Base-by-base conservation (phyloP, 129 eudicot species). In the Dittrichia graveolens region DNA sequence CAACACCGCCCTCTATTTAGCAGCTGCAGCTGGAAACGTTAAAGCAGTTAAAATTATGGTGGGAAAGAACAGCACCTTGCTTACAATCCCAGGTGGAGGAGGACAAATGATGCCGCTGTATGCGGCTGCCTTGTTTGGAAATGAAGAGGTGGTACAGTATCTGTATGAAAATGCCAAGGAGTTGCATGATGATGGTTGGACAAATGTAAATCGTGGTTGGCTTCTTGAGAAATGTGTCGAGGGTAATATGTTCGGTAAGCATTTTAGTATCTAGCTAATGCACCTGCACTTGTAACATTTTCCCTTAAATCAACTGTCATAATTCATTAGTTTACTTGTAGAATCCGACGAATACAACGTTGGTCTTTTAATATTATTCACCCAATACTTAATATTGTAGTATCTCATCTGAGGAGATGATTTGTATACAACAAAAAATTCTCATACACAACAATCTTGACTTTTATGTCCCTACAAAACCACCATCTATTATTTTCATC, bases 241-340 rank as follows among this genome's bases (percentile, higher is more conserved):
- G 57, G 13, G 8, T 39, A 71, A 75, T n/a, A 64, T 85, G 53
- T 82, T 70, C 43, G 89, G 89, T 85, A 69, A 50, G 72, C 61
- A 3, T 19, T 60, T 52, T 24, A 24, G 34, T 39, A 38, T 57
- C 4, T 61, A 12, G 24, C 35, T 37, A 60, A 12, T 59, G 5
- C 14, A 16, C 40, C 62, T 56, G n/a, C 34, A 54, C 8, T 14
- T 54, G n/a, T n/a, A n/a, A n/a, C n/a, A n/a, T 6, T 18, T 47
- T 47, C 14, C 5, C 13, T 0, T 47, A 47, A n/a, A n/a, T n/a
- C n/a, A n/a, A n/a, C n/a, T n/a, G n/a, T n/a, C n/a, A n/a, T n/a
- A n/a, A n/a, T n/a, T n/a, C n/a, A n/a, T n/a, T n/a, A n/a, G n/a
- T n/a, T n/a, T n/a, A n/a, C n/a, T n/a, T n/a, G n/a, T n/a, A n/a